Evolutionary conservation across 1,139 yeast species (phyloP).

Genomic region (Wickerhamomyces sp.): DNA sequence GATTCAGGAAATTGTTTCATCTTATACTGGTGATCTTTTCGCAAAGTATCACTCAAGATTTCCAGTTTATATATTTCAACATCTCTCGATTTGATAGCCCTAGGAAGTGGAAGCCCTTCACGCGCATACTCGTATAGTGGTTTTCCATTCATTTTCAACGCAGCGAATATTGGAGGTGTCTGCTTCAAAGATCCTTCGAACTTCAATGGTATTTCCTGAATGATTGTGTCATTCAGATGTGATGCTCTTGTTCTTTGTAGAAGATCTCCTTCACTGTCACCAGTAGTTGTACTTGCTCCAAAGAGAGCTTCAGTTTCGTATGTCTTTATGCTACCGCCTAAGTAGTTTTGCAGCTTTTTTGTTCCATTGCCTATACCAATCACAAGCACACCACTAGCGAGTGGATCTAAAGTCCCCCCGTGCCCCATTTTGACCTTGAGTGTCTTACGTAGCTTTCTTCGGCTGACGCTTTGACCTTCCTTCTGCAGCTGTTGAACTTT

Average conservation of each 20-base stretch:
- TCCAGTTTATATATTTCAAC: conserved; percentile 55
- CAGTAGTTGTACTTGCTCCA: conserved; percentile 91
- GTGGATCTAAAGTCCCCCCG: conserved; percentile 95
- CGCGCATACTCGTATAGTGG: conserved; percentile 94
- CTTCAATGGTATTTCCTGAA: conserved; percentile 47
- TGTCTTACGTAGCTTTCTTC: conserved; percentile 43
- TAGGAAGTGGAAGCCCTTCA: conserved; percentile 79
- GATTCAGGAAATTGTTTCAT: conserved; percentile 39
- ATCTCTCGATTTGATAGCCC: conserved; percentile 69
- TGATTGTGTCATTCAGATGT: conserved; percentile 52
- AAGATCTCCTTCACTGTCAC: conserved; percentile 87
- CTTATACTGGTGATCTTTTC: conserved; percentile 50
- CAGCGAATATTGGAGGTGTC: conserved; percentile 94
- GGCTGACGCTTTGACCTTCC: conserved; percentile 33
- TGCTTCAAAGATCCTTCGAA: conserved; percentile 79
- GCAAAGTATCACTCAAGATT: conserved; percentile 49
- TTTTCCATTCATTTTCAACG: conserved; percentile 90
- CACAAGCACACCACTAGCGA: conserved; percentile 90
- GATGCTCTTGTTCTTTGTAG: conserved; percentile 50
- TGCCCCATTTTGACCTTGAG: conserved; percentile 86
- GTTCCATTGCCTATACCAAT: conserved; percentile 92
- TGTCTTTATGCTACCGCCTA: conserved; percentile 66
- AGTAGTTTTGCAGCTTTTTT: conserved; percentile 64
- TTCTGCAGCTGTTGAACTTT: conserved; percentile 41
- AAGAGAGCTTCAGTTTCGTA: conserved; percentile 82